Evolutionary conservation across 257 asterid genomes (phyloP).

Genomic region (Oldenlandia corymbosa): DNA sequence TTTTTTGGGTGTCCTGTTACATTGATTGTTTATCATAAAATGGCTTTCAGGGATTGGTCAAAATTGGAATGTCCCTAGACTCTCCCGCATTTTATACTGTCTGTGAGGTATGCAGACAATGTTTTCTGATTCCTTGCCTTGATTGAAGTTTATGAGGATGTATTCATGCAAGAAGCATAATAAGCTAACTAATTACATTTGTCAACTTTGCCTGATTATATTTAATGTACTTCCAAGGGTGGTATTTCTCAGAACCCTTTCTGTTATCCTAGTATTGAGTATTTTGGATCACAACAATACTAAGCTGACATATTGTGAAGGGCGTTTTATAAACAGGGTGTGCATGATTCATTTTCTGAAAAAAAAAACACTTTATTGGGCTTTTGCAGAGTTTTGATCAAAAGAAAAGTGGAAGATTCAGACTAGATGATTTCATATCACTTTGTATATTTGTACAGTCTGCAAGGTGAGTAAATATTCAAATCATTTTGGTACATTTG

Average conservation of each 20-base stretch:
- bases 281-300: background rate
- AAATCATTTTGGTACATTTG: background rate
- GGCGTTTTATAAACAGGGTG: background rate
- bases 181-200: background rate
- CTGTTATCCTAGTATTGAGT: background rate
- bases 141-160: background rate
- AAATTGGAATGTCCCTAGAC: conserved; percentile 64
- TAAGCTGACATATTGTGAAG: background rate
- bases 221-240: background rate
- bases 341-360: background rate
- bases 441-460: conserved; percentile 81
- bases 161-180: background rate
- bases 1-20: background rate
- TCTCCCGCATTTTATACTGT: conserved; percentile 78
- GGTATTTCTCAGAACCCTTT: no score
- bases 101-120: conserved; percentile 54
- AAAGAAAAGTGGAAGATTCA: conserved; percentile 61
- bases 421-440: conserved; percentile 67
- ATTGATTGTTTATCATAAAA: conserved; percentile 9
- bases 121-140: background rate
- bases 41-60: conserved; percentile 57
- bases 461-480: conserved; percentile 41
- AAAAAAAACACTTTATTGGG: conserved; percentile 10
- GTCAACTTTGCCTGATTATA: background rate
- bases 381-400: conserved; percentile 67